Evolutionary conservation across 140 eudicot species (phyloP).

Genomic region (Flaveria floridana): DNA sequence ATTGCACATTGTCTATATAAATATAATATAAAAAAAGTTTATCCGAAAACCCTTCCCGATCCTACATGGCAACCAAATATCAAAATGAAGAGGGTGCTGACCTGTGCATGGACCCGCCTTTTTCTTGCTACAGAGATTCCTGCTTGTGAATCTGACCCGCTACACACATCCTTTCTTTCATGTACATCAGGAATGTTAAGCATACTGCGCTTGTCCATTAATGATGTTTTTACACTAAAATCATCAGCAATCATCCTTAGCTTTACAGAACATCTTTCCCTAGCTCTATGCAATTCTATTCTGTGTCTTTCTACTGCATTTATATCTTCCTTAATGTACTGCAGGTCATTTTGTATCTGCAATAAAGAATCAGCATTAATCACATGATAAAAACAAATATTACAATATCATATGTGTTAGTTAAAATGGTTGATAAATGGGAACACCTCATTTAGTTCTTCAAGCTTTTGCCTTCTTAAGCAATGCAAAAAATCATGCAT

Average conservation of each 20-base stretch:
- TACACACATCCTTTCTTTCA: conserved; percentile 46
- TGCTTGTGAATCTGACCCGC: conserved; percentile 58
- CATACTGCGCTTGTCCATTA: conserved; percentile 51
- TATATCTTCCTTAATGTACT: conserved; percentile 82
- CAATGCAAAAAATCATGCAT: conserved; percentile 71
- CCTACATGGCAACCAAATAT: not conserved
- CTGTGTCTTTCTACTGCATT: conserved; percentile 65
- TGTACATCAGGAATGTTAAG: conserved; percentile 42
- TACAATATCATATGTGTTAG: not conserved
- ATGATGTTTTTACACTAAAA: conserved; percentile 41
- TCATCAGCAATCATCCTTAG: conserved; percentile 57
- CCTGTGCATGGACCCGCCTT: conserved; percentile 84
- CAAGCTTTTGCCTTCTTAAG: conserved; percentile 70
- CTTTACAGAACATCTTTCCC: conserved; percentile 56
- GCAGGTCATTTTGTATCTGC: conserved; percentile 81
- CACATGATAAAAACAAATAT: not conserved
- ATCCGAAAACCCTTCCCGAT: not conserved
- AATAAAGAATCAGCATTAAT: conserved; percentile 19
- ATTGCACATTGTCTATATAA: not conserved
- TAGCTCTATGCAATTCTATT: conserved; percentile 56
- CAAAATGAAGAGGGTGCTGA: conserved; percentile 23
- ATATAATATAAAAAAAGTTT: not conserved
- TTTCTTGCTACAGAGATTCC: conserved; percentile 63
- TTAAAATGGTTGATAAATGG: not conserved
- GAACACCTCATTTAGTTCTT: conserved; percentile 78